These are phyloP conservation scores for Daldinia caldariorum DNA, from an alignment of 495 filamentous ascomycete genomes.

Conservation along the genomic window DNA sequence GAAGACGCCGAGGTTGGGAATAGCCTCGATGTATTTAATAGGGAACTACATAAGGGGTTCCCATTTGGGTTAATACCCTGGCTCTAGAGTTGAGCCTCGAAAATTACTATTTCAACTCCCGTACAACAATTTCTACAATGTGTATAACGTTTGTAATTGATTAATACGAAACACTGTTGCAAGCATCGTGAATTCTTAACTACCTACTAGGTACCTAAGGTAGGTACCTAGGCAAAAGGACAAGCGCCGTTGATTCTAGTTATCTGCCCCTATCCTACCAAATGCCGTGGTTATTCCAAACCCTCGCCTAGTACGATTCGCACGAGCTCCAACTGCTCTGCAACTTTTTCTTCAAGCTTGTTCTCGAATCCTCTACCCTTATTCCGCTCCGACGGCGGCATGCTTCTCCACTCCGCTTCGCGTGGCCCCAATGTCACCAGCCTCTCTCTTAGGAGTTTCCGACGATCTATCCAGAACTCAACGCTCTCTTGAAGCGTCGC, in stretches of 20 bases:
- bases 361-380: slow-evolving; percentile 59
- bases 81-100: slow-evolving; percentile 2
- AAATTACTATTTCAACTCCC: slow-evolving; percentile 30
- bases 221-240: not conserved
- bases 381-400: slow-evolving; percentile 55
- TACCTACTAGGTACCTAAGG: too few species aligned
- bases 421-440: slow-evolving; percentile 75
- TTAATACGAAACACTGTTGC: not conserved
- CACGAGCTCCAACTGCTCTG: slow-evolving; percentile 68
- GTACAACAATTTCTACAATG: not conserved
- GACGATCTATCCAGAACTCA: slow-evolving; percentile 74
- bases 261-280: slow-evolving; percentile 13
- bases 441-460: slow-evolving; percentile 68
- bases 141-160: not conserved
- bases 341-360: slow-evolving; percentile 76
- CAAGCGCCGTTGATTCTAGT: slow-evolving; percentile 11
- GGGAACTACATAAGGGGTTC: not conserved
- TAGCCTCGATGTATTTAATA: slow-evolving; percentile 36
- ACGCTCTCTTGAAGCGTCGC: slow-evolving; percentile 77
- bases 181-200: not conserved
- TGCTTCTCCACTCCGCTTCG: slow-evolving; percentile 71
- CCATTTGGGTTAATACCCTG: not conserved
- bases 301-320: slow-evolving; percentile 58
- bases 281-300: slow-evolving; percentile 44
- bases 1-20: not conserved